Evolutionary conservation across 1,139 yeast genomes (phyloP).

Genomic region (Sugiyamaella sp.): DNA sequence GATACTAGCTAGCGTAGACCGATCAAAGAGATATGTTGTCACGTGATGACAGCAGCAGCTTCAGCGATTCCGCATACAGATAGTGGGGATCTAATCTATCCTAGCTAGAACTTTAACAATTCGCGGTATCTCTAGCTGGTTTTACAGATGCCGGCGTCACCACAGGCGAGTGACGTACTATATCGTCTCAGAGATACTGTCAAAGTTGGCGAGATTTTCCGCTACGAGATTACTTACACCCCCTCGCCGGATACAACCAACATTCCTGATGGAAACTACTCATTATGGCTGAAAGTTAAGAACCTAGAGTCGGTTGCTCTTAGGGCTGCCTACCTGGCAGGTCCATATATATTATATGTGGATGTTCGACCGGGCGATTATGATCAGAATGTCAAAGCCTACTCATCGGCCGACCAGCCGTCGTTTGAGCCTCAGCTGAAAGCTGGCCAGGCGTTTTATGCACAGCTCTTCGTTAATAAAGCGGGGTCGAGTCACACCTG

Average conservation of each 20-base stretch:
- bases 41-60: no score
- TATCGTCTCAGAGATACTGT: slow-evolving; percentile 48
- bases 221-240: slow-evolving; percentile 52
- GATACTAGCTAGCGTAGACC: no score
- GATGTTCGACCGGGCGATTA: slow-evolving; percentile 74
- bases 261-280: slow-evolving; percentile 13
- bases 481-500: slow-evolving; percentile 61
- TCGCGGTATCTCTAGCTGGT: not conserved
- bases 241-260: slow-evolving; percentile 36
- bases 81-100: no score
- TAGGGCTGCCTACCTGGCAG: slow-evolving; percentile 86
- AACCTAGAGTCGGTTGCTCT: slow-evolving; percentile 75
- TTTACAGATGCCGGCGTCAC: slow-evolving; percentile 2
- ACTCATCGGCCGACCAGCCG: slow-evolving; percentile 75
- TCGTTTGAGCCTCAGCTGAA: slow-evolving; percentile 71
- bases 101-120: no score
- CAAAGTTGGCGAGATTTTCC: slow-evolving; percentile 60
- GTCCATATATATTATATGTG: slow-evolving; percentile 86
- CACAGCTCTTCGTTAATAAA: slow-evolving; percentile 52
- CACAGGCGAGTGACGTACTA: slow-evolving; percentile 26
- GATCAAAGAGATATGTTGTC: no score
- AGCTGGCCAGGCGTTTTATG: slow-evolving; percentile 65
- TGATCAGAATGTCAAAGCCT: slow-evolving; percentile 57
- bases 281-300: slow-evolving; percentile 65
- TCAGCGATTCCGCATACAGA: no score